Evolutionary conservation across 768 basidiomycete genomes (phyloP), one percentile per base, ranked within the genome.

Genomic region (Auricularia sp.): DNA sequence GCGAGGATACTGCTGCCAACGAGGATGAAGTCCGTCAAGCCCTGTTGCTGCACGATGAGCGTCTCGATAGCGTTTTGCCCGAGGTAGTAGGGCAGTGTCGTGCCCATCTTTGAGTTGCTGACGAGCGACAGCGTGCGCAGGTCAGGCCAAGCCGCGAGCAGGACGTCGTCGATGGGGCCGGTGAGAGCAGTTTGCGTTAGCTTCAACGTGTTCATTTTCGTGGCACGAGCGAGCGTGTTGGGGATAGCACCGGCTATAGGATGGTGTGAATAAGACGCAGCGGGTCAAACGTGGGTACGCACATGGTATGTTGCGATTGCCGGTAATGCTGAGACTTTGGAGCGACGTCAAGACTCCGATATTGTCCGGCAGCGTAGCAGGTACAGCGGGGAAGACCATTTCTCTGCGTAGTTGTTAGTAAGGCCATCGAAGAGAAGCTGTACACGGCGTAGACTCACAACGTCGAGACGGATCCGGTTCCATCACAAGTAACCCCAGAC

Each of bases 311-410:
- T 69, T 72, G 33, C 73, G 74, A 51, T 80, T 77, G 7, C 82
- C 82, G 18, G 78, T 66, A 16, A 83, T 68, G 59, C 72, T 66
- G 24, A 83, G 70, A 10, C 68, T 71, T 65, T 78, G 75, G 29
- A 83, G 70, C 0, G 72, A 72, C 0, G 75, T 75, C 62, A 83
- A 70, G 11, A 71, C 71, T 0, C 76, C 77, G n/a, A 83, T 68
- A 64, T 80, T 77, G 8, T 70, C 70, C 0, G 82, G 81, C 1
- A 83, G 67, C 2, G 72, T 70, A 18, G 77, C 74, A n/a, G 82
- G 81, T 10, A 83, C 75, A 6, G 76, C 80, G 7, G 82, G 82
- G 66, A 78, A 82, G 0, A 75, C 76, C 34, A 83, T 71, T 66
- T 73, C 73, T 63, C 73, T 82, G 67, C 42, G 2, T 24, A 44